A percentile compares a stretch with the other conserved stretches of the same genome.
phyloP scores from a whole-genome alignment of 2,329 filamentous ascomycete species.

The Coleophoma crateriformis region DNA sequence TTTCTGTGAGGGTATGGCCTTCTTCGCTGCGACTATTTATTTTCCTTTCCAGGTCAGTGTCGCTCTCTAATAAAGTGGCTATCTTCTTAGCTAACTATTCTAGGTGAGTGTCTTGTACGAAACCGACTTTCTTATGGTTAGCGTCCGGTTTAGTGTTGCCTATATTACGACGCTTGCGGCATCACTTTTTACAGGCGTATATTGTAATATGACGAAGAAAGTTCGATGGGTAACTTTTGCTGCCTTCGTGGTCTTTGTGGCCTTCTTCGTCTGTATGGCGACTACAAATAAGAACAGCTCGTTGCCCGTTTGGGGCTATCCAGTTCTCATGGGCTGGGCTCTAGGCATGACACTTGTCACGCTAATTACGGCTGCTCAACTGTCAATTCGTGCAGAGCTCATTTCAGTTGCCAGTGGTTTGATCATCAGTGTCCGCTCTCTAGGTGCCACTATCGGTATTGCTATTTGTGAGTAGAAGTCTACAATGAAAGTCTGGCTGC shows the following conservation, averaged over 20 bases:
- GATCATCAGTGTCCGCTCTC: constrained; percentile 31
- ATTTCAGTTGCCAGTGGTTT: constrained; percentile 26
- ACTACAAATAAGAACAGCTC: constrained; percentile 20
- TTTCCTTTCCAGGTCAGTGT: constrained; percentile 31
- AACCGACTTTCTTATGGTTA: no score
- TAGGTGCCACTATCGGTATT: constrained; percentile 45
- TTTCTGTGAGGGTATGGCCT: constrained; percentile 32
- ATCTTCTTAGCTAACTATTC: constrained; percentile 8
- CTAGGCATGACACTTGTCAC: constrained; percentile 30
- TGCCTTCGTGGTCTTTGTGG: constrained; percentile 21
- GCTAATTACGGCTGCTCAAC: constrained; percentile 32
- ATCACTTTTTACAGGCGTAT: no score
- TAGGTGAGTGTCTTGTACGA: no score
- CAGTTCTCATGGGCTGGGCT: constrained; percentile 28
- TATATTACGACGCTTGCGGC: no score
- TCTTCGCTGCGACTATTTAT: constrained; percentile 36
- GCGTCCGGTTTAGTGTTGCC: no score
- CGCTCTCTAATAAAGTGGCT: constrained; percentile 11
- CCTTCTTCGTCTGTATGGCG: constrained; percentile 32
- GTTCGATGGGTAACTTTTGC: background rate
- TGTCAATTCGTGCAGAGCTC: constrained; percentile 30
- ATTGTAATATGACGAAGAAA: no score
- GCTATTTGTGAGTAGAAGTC: constrained; percentile 26
- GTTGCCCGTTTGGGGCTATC: constrained; percentile 29
- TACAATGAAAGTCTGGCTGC: constrained; percentile 4